Evolutionary conservation across 2,329 filamentous ascomycete species (phyloP).

Genomic region (Fusarium phyllophilum): DNA sequence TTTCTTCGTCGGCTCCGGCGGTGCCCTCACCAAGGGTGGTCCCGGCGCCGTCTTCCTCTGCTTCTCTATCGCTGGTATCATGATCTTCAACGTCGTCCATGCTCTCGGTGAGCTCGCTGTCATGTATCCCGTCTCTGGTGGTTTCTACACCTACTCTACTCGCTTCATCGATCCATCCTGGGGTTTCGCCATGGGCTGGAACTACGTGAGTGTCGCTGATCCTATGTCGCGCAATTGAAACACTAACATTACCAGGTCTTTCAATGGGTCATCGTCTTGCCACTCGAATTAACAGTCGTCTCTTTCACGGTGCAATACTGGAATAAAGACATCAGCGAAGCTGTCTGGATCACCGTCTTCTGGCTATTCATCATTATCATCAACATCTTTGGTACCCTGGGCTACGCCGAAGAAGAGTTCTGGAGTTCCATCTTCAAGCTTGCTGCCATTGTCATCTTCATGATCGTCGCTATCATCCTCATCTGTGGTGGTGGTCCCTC

Average conservation of each 20-base stretch:
- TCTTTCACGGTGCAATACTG: constrained; percentile 63
- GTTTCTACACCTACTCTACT: constrained; percentile 70
- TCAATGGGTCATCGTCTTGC: constrained; percentile 62
- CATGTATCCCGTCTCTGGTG: constrained; percentile 70
- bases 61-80: constrained; percentile 66
- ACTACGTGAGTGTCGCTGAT: constrained; percentile 38
- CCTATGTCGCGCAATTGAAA: not conserved
- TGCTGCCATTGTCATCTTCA: constrained; percentile 67
- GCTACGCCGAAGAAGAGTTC: constrained; percentile 67
- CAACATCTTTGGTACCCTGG: constrained; percentile 66
- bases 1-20: constrained; percentile 70
- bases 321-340: constrained; percentile 57
- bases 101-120: constrained; percentile 70
- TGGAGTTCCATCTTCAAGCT: constrained; percentile 66
- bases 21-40: constrained; percentile 62
- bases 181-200: constrained; percentile 64
- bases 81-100: constrained; percentile 71
- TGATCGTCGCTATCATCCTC: constrained; percentile 68
- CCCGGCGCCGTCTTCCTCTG: constrained; percentile 59
- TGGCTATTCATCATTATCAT: constrained; percentile 59
- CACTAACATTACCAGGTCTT: constrained; percentile 47
- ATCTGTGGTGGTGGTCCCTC: constrained; percentile 67
- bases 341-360: constrained; percentile 65
- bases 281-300: constrained; percentile 62
- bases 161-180: constrained; percentile 72